phyloP scores from a whole-genome alignment of 805 yeast genomes.

The Starmerella gropengiesseri region DNA sequence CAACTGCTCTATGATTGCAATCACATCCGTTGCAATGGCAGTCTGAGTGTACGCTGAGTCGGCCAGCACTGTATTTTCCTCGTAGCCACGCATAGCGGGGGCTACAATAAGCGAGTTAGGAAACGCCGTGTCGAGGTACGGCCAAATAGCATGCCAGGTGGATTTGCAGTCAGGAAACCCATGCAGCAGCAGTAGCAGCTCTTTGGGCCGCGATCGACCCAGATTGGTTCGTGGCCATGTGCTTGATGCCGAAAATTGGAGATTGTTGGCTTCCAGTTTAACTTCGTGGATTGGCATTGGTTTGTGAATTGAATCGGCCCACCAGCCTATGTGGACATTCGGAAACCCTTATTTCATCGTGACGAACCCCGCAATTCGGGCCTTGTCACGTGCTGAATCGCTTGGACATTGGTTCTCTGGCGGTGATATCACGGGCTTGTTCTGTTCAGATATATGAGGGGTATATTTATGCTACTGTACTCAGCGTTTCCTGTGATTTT shows the following conservation, averaged over 20 bases:
- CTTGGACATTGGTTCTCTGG: too few species aligned
- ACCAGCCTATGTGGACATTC: too few species aligned
- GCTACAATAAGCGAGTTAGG: conserved; percentile 22
- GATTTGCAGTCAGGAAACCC: conserved; percentile 26
- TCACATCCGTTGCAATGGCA: conserved; percentile 20
- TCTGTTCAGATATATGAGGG: too few species aligned
- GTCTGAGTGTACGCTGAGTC: conserved; percentile 14
- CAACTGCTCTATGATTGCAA: conserved; percentile 15
- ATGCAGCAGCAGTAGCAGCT: conserved; percentile 22
- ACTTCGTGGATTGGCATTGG: conserved; percentile 5
- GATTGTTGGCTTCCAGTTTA: conserved; percentile 5
- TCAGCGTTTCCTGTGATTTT: too few species aligned
- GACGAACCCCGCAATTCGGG: too few species aligned
- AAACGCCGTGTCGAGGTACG: conserved; percentile 4
- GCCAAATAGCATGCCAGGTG: conserved; percentile 21
- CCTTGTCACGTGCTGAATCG: too few species aligned
- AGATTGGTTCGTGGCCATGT: conserved; percentile 8
- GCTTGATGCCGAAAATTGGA: conserved; percentile 13
- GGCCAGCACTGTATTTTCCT: conserved; percentile 19
- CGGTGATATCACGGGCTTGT: too few species aligned
- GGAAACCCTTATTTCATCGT: too few species aligned
- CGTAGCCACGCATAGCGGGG: conserved; percentile 25
- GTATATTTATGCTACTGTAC: too few species aligned
- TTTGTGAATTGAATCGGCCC: too few species aligned
- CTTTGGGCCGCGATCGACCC: not conserved